These are phyloP conservation scores for Fusarium sulawesiense DNA, from an alignment of 2,329 filamentous ascomycete genomes.

Conservation along the genomic window DNA sequence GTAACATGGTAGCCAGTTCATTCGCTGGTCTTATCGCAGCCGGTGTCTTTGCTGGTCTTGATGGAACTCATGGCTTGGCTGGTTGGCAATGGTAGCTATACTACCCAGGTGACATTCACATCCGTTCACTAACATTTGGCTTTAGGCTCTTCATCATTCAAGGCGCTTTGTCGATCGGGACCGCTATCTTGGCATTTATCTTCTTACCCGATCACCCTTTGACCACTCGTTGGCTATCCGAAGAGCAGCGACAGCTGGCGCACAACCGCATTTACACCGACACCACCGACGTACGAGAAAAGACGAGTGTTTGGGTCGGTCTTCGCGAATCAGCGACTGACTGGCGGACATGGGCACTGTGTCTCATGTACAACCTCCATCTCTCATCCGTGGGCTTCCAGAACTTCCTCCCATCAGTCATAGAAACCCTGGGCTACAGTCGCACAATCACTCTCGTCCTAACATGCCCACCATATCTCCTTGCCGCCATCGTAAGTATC, in stretches of 20 bases:
- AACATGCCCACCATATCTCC: conserved; percentile 62
- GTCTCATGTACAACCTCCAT: conserved; percentile 46
- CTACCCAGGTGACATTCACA: accelerated
- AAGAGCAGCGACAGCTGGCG: conserved; percentile 55
- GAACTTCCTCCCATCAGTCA: conserved; percentile 51
- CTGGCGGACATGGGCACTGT: conserved; percentile 46
- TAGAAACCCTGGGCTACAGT: conserved; percentile 59
- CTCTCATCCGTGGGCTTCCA: conserved; percentile 45
- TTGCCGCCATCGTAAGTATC: conserved; percentile 50
- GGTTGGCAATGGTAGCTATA: conserved; percentile 47
- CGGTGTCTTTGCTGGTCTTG: conserved; percentile 52
- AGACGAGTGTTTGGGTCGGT: conserved; percentile 52
- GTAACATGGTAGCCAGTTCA: conserved; percentile 51
- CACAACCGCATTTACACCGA: conserved; percentile 52
- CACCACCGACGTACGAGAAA: conserved; percentile 46
- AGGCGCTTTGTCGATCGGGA: conserved; percentile 43
- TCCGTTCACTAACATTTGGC: neutral
- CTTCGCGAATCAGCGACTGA: conserved; percentile 43
- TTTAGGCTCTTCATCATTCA: conserved; percentile 48
- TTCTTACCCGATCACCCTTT: conserved; percentile 54
- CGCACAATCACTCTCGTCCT: conserved; percentile 60
- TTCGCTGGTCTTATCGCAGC: conserved; percentile 59
- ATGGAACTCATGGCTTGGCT: conserved; percentile 39
- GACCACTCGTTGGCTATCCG: conserved; percentile 52
- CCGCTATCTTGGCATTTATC: conserved; percentile 48